Evolutionary conservation across 352 stramenopile species (phyloP).

Genomic region (Globisporangium canariense): DNA sequence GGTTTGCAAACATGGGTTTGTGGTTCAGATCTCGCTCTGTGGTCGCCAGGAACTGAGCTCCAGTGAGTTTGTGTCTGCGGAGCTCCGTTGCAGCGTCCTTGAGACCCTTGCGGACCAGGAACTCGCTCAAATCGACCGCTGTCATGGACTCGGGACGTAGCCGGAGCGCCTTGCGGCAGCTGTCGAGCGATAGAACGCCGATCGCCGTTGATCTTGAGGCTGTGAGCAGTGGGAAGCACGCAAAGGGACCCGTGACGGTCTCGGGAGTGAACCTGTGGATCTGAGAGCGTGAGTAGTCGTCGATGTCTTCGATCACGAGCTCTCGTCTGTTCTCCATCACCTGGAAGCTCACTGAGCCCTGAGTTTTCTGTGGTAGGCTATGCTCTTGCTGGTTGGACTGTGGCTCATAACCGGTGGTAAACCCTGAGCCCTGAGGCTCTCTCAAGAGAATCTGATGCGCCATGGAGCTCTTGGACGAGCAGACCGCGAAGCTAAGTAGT

Average conservation of each 20-base stretch:
- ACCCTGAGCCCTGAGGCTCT: neutral
- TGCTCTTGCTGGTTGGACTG: neutral
- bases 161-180: conserved; percentile 43
- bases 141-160: conserved; percentile 66
- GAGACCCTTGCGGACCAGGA: conserved; percentile 52
- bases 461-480: conserved; percentile 55
- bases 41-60: conserved; percentile 38
- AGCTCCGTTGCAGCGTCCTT: conserved; percentile 47
- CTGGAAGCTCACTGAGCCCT: conserved; percentile 30
- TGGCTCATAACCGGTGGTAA: neutral
- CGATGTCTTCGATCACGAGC: conserved; percentile 40
- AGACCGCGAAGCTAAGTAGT: conserved; percentile 44
- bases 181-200: conserved; percentile 56
- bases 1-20: conserved; percentile 36
- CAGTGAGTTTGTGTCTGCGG: conserved; percentile 35
- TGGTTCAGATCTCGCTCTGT: conserved; percentile 53
- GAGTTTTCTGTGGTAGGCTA: neutral
- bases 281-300: conserved; percentile 5
- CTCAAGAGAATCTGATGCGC: conserved; percentile 27
- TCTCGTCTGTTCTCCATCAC: conserved; percentile 27
- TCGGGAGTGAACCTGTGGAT: conserved; percentile 26
- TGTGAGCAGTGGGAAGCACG: conserved; percentile 45
- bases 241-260: conserved; percentile 38
- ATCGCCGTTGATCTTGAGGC: conserved; percentile 17
- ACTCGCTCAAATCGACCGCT: conserved; percentile 31